Evolutionary conservation across 2,329 filamentous ascomycete genomes (phyloP), one percentile per base, ranked within the genome.

Genomic region (Pseudodiploospora longispora): DNA sequence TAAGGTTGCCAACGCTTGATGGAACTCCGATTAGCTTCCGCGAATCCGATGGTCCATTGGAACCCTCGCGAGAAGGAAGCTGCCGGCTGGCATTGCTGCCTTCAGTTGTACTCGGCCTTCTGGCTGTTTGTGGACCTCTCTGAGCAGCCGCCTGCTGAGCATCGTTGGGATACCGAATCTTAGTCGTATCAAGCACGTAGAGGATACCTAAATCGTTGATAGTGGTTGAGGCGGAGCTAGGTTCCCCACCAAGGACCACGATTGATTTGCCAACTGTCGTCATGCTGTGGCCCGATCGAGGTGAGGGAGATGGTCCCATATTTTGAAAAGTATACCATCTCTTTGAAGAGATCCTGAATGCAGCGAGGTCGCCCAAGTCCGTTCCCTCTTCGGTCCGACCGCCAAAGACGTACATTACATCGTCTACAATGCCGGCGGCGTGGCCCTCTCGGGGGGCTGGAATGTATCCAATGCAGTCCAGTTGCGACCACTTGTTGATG

Each of bases 311-410:
- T 3, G 90, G 90, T 0, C 93, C 93, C 93, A 98, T 98, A 60
- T 98, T 98, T 60, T 98, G 93, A 66, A 98, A 98, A 32, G 93
- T 98, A 63, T 97, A 98, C 93, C 93, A 98, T 47, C 93, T 80
- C 52, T 87, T 82, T 8, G 89, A 89, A 1, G 84, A 80, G 47
- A 81, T 80, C 42, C 75, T 68, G 55, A 81, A 81, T 2, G 93
- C 93, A 3, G 93, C 91, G 36, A 98, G 74, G 63, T 98, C 93
- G 31, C 91, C 93, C 4, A 98, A 71, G 61, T 98, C 93, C 29
- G 83, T 80, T 1, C 93, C 93, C 54, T 97, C 90, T 59, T 96
- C 88, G 0, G 89, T 96, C 47, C 93, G 85, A 37, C 93, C 93
- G 54, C 94, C 94, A 63, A 98, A 98, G 49, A 98, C 82, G 68